phyloP scores from a whole-genome alignment of 2,329 filamentous ascomycete species.

The Epichloe gansuensis region DNA sequence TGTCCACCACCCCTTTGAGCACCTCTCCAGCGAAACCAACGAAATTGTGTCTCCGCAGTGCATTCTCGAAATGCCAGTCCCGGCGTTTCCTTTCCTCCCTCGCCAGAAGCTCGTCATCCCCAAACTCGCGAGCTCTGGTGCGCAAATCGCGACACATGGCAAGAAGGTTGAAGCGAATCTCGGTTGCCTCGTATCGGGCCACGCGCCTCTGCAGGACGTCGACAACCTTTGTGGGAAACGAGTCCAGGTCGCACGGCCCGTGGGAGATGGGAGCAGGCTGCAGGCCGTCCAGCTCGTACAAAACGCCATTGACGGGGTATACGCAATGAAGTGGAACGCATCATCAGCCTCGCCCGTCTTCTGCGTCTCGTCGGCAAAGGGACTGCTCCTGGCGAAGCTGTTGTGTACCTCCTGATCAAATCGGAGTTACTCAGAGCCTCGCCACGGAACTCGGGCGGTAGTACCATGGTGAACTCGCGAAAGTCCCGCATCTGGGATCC shows the following conservation, averaged over 20 bases:
- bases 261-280: conserved; percentile 89
- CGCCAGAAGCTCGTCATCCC: conserved; percentile 66
- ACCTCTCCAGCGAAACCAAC: conserved; percentile 89
- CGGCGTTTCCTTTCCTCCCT: conserved; percentile 73
- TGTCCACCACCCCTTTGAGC: conserved; percentile 69
- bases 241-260: conserved; percentile 55
- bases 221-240: conserved; percentile 72
- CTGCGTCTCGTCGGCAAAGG: conserved; percentile 86
- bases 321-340: conserved; percentile 96
- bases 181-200: conserved; percentile 67
- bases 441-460: conserved; percentile 60
- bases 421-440: conserved; percentile 52
- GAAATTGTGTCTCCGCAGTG: conserved; percentile 85
- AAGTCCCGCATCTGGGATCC: conserved; percentile 62
- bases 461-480: conserved; percentile 75
- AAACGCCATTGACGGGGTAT: conserved; percentile 64
- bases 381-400: conserved; percentile 75
- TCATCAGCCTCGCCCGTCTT: conserved; percentile 60
- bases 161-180: conserved; percentile 93
- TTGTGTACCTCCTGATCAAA: conserved; percentile 75
- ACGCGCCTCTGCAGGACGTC: conserved; percentile 78
- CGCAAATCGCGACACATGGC: conserved; percentile 82
- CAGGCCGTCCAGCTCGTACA: conserved; percentile 93
- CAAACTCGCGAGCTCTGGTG: conserved; percentile 63
- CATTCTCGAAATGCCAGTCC: conserved; percentile 93